Evolutionary conservation across 2,329 filamentous ascomycete species (phyloP).

Genomic region (Fusarium sp.): DNA sequence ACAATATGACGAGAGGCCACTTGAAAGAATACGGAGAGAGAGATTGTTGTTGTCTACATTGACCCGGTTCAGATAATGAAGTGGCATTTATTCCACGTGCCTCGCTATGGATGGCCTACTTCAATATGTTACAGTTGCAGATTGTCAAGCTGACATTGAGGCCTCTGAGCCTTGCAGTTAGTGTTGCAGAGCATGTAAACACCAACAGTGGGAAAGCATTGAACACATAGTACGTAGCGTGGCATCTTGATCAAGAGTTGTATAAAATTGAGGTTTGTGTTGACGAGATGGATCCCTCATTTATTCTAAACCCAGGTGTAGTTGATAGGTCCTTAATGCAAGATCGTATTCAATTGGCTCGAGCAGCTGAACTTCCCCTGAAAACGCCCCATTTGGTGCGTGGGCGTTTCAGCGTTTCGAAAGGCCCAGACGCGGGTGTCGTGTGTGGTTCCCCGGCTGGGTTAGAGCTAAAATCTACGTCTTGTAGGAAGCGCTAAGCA

Average conservation of each 20-base stretch:
- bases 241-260: background rate
- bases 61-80: background rate
- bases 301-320: constrained; percentile 1
- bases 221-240: background rate
- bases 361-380: constrained; percentile 31
- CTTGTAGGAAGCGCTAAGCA: constrained; percentile 35
- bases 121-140: background rate
- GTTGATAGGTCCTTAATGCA: background rate
- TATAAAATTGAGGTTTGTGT: constrained; percentile 2
- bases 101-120: background rate
- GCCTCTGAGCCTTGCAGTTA: constrained; percentile 7
- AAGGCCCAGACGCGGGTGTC: constrained; percentile 26
- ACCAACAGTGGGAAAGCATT: background rate
- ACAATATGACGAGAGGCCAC: background rate
- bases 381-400: constrained; percentile 26
- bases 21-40: background rate
- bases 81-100: background rate
- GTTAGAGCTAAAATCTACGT: constrained; percentile 33
- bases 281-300: background rate
- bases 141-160: constrained; percentile 5
- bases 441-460: constrained; percentile 33
- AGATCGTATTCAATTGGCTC: background rate
- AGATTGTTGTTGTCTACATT: background rate
- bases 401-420: constrained; percentile 33
- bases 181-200: background rate